Conservation (phyloP, 2,329 filamentous ascomycete genomes). For the Chaetomium sp. region DNA sequence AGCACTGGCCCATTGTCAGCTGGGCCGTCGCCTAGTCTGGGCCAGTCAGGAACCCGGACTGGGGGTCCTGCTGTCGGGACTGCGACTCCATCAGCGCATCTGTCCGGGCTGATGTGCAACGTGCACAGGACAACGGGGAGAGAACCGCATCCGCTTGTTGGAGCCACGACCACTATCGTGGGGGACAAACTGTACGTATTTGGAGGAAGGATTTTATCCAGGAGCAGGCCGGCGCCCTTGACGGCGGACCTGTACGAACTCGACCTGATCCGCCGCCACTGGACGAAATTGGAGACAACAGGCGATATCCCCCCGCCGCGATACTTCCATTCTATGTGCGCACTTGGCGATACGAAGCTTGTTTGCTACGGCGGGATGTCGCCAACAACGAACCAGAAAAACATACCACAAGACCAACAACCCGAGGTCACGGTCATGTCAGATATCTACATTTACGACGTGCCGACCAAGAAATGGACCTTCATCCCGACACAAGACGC, state of each 20-base stretch:
- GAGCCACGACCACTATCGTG: slow-evolving; percentile 90
- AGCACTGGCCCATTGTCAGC: slow-evolving; percentile 58
- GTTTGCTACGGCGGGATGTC: slow-evolving; percentile 99
- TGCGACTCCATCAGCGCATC: slow-evolving; percentile 56
- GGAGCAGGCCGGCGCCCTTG: slow-evolving; percentile 75
- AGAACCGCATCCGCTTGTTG: slow-evolving; percentile 88
- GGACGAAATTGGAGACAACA: slow-evolving; percentile 82
- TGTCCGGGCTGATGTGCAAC: slow-evolving; percentile 70
- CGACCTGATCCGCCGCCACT: slow-evolving; percentile 87
- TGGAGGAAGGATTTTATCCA: slow-evolving; percentile 83
- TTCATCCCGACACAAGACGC: slow-evolving; percentile 77
- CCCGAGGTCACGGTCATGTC: slow-evolving; percentile 96
- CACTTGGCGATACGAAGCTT: slow-evolving; percentile 90
- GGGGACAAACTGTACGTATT: slow-evolving; percentile 98
- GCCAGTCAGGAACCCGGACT: slow-evolving; percentile 45
- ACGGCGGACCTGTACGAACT: slow-evolving; percentile 93
- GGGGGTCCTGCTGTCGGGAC: slow-evolving; percentile 46
- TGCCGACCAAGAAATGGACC: slow-evolving; percentile 79
- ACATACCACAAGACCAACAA: slow-evolving; percentile 63
- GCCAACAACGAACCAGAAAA: slow-evolving; percentile 61
- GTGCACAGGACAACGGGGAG: slow-evolving; percentile 84
- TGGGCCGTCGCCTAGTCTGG: slow-evolving; percentile 57
- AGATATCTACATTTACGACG: slow-evolving; percentile 94
- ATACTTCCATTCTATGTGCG: slow-evolving; percentile 96
- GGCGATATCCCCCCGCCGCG: slow-evolving; percentile 88